Base-by-base conservation (phyloP, 352 stramenopile genomes). In the Pythium monospermum region DNA sequence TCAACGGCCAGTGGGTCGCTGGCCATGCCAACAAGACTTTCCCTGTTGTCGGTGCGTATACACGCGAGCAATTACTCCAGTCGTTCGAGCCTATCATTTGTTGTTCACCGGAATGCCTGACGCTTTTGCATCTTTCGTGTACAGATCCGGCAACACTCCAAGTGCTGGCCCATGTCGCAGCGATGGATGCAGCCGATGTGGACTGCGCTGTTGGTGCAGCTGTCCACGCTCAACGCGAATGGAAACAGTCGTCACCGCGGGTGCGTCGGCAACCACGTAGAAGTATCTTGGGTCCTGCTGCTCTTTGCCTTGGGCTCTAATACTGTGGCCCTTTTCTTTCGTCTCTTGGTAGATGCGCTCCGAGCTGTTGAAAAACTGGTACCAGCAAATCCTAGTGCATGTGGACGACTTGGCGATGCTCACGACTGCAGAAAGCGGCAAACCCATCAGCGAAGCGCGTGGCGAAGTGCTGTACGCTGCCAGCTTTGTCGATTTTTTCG, bases 391-490 rank as follows among this genome's bases (percentile, higher is more conserved):
- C 40, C 44, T 69, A 18, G 69, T 64, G 13, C 74, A 83, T 58
- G 69, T 64, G 5, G 75, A 79, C 18, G 87, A 96, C 38, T 66
- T 97, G 28, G 87, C 79, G 27, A 41, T 77, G 30, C 93, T 99
- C 37, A 95, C 98, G 69, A 97, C 95, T n/a, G 64, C 94, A 7
- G 97, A 99, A 77, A 96, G 87, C 49, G 97, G 97, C 36, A 99
- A 99, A 66, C 95, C 97, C 11, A 60, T 98, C 6, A 53, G 74
- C 3, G 96, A 99, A 68, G 85, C 93, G 13, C 72, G 78, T 31
- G 88, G 86, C 6, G 96, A 99, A 78, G 79, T 99, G 10, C 66
- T 70, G 3, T 99, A 98, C 66, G 95, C 83, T 12, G 82, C 79
- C 4, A 84, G 76, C 42, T 99, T 98, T 64, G 71, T 99, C 22